Conservation (phyloP, 768 basidiomycete species). For the Dioszegia aurantiaca region DNA sequence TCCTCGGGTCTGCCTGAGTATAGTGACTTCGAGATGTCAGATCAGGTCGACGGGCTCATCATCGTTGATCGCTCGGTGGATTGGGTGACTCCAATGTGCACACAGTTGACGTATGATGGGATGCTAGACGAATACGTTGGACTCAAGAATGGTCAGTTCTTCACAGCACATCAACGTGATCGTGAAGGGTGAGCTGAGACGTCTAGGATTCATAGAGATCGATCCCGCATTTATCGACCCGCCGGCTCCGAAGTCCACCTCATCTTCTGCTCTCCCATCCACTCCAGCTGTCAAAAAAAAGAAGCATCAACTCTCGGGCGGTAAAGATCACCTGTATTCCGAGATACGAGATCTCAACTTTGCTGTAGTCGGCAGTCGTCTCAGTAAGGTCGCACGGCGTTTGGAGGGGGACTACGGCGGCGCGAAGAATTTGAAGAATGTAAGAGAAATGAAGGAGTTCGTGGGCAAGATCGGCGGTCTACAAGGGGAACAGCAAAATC, state of each 20-base stretch:
- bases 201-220: slow-evolving; percentile 54
- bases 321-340: slow-evolving; percentile 73
- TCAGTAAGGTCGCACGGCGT: slow-evolving; percentile 76
- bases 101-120: slow-evolving; percentile 94
- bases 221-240: slow-evolving; percentile 51
- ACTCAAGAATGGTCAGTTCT: slow-evolving; percentile 75
- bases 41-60: slow-evolving; percentile 74
- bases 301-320: slow-evolving; percentile 77
- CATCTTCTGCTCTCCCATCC: slow-evolving; percentile 26
- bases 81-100: slow-evolving; percentile 91
- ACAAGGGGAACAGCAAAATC: slow-evolving; percentile 83
- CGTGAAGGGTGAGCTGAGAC: too few species aligned
- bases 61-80: slow-evolving; percentile 86
- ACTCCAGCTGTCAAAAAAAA: slow-evolving; percentile 64
- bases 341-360: slow-evolving; percentile 91
- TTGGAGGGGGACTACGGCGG: slow-evolving; percentile 92
- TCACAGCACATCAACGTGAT: too few species aligned
- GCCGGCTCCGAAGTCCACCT: slow-evolving; percentile 20
- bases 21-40: slow-evolving; percentile 41
- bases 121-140: slow-evolving; percentile 89
- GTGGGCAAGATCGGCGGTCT: slow-evolving; percentile 91
- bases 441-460: slow-evolving; percentile 86
- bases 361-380: slow-evolving; percentile 73
- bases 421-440: slow-evolving; percentile 81
- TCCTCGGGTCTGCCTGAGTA: slow-evolving; percentile 34